Base-by-base conservation (phyloP, 495 filamentous ascomycete genomes). In the Paragyromitra xinjiangensis region DNA sequence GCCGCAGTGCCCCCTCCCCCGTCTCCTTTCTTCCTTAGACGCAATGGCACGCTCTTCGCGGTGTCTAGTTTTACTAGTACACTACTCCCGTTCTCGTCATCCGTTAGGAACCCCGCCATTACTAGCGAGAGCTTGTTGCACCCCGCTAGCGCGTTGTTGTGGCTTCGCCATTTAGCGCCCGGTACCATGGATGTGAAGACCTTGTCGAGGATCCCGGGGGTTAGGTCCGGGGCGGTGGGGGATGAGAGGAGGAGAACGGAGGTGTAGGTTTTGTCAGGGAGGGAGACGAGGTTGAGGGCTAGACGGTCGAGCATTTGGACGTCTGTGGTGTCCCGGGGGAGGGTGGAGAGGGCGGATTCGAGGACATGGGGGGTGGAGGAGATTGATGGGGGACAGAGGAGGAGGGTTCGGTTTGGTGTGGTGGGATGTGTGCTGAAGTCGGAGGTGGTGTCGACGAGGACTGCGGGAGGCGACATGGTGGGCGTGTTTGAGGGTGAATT, bases 271-370 rank as follows among this genome's bases (percentile, higher is more conserved):
- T 88, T 82, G 12, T 87, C 70, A 1, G 95, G 93, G 4, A 99
- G 90, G 3, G 89, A 84, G 64, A 95, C 92, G 51, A 98, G 88
- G 64, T 93, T 93, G 50, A 92, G 88, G 0, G 93, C 90, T 19
- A 99, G 88, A 40, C 95, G 93, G 85, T 99, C 95, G 68, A 99
- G 92, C 95, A 99, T 99, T 83, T 98, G 96, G 50, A 99, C 87
- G 82, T 99, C 95, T 62, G 93, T 94, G 44, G 87, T 85, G 69
- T 85, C 83, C 80, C 93, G 91, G 82, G 93, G 89, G 84, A 92
- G 89, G 48, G 89, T 86, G 29, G 86, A 86, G 77, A 91, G 87
- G 44, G 90, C 82, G 44, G 82, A 83, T 50, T 89, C 83, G 61
- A 93, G 84, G 80, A 87, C 87, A 40, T 89, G 87, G 14, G 90